Conservation (phyloP, 2,329 filamentous ascomycete genomes). For the Hirsutella minnesotensis region DNA sequence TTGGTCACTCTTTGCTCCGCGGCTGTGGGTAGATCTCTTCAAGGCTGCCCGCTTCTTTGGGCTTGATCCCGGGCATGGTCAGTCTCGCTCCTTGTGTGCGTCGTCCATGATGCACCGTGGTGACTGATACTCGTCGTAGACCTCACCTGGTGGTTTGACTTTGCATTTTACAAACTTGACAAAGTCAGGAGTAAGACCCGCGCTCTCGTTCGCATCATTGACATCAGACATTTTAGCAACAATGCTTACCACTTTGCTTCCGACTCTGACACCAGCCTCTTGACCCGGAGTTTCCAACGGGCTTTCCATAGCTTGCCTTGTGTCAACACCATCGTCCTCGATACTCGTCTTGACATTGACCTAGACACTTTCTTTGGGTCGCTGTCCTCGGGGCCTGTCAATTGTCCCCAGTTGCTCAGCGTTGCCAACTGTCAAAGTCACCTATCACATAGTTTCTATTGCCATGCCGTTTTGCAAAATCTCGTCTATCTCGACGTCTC, state of each 20-base stretch:
- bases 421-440: slow-evolving; percentile 27
- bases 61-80: slow-evolving; percentile 33
- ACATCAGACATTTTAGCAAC: slow-evolving; percentile 32
- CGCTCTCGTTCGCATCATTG: slow-evolving; percentile 32
- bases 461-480: slow-evolving; percentile 19
- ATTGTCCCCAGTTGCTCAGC: slow-evolving; percentile 28
- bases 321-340: slow-evolving; percentile 34
- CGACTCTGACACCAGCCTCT: slow-evolving; percentile 21
- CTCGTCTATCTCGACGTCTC: slow-evolving; percentile 44
- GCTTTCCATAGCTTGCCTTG: slow-evolving; percentile 29
- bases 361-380: slow-evolving; percentile 21
- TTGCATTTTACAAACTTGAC: slow-evolving; percentile 28
- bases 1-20: slow-evolving; percentile 36
- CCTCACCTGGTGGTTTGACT: slow-evolving; percentile 34
- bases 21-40: slow-evolving; percentile 40
- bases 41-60: slow-evolving; percentile 24
- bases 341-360: slow-evolving; percentile 33
- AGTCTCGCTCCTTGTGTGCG: slow-evolving; percentile 9
- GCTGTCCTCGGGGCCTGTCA: slow-evolving; percentile 1
- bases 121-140: slow-evolving; percentile 22
- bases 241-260: slow-evolving; percentile 28
- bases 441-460: slow-evolving; percentile 28
- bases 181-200: slow-evolving; percentile 24
- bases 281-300: slow-evolving; percentile 25
- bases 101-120: not conserved